Base-by-base conservation (phyloP, 2,329 filamentous ascomycete species). In the Cladosporium phlei region DNA sequence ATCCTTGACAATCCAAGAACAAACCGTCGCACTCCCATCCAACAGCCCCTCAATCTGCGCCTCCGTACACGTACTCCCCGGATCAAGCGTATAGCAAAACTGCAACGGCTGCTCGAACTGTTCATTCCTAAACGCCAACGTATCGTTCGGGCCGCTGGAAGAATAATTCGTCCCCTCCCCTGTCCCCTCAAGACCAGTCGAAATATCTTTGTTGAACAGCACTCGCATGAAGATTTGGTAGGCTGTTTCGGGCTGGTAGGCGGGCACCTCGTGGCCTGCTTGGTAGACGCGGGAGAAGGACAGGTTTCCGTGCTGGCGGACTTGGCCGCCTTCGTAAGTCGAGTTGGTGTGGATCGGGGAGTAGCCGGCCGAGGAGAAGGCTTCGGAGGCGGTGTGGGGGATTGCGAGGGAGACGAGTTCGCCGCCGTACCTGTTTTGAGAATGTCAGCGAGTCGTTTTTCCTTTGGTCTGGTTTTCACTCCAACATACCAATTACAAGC, bases 361-460 rank as follows among this genome's bases (percentile, higher is more conserved):
- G 55, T 78, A 77, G 5, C 75, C 74, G 1, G 73, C 70, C 16
- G 59, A 53, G n/a, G 60, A 63, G 62, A 79, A 79, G 5, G 63
- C 55, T 3, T 49, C 29, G 16, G 63, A 62, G 16, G 65, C 58
- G 2, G 77, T 77, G 66, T 72, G 82, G 60, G 83, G 83, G 16
- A 82, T 65, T 1, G 66, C 66, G 7, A 79, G 64, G 45, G 70
- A 73, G 10, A 74, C 69, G 5, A 68, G 64, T 58, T 80, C 75
- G 35, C 74, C 77, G 10, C 77, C 77, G 25, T 76, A 65, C 78
- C 77, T 80, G 52, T 76, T 75, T 38, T 56, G 8, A 12, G 28
- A 29, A 10, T 25, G 35, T 10, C 76, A 2, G 14, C 7, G n/a
- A n/a, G n/a, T n/a, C n/a, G n/a, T n/a, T n/a, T n/a, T n/a, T 22